Percentiles rank a stretch among this genome's conserved stretches.
phyloP scores from a whole-genome alignment of 768 basidiomycete genomes.

The Lyophyllum decastes region DNA sequence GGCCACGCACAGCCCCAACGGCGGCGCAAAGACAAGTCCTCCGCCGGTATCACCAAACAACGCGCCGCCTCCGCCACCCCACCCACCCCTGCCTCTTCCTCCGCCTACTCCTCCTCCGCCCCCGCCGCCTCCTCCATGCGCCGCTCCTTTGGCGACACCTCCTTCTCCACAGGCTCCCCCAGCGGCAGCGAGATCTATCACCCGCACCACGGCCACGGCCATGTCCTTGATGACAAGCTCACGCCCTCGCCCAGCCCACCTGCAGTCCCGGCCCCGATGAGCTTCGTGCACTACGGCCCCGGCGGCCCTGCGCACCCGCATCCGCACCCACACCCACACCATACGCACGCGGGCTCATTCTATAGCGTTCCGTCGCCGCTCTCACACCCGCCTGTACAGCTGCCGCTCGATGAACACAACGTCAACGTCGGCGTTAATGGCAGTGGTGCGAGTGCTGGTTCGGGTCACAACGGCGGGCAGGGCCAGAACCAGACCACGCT shows the following conservation, averaged over 20 bases:
- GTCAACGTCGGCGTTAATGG: not conserved
- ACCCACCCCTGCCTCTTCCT: constrained; percentile 33
- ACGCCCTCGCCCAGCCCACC: constrained; percentile 75
- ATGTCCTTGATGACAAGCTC: constrained; percentile 31
- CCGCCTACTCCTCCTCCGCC: constrained; percentile 38
- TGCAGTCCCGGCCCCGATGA: constrained; percentile 39
- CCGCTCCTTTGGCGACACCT: constrained; percentile 48
- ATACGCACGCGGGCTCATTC: constrained; percentile 35
- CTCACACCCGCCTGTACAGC: constrained; percentile 41
- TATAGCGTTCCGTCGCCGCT: constrained; percentile 57
- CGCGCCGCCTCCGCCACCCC: constrained; percentile 42
- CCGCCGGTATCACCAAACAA: constrained; percentile 28
- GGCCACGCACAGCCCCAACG: constrained; percentile 59
- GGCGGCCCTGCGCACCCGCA: constrained; percentile 30
- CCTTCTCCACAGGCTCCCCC: constrained; percentile 55
- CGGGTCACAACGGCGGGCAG: too few relatives aligned
- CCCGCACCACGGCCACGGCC: constrained; percentile 33
- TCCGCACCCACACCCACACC: not conserved
- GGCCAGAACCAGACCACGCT: not conserved
- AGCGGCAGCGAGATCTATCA: constrained; percentile 60
- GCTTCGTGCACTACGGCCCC: constrained; percentile 59
- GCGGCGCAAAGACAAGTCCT: constrained; percentile 62
- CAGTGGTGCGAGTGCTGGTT: not conserved
- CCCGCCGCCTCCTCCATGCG: constrained; percentile 29
- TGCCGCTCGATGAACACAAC: constrained; percentile 23